These are phyloP conservation scores for Ilyonectria robusta DNA, from an alignment of 2,329 filamentous ascomycete species.

Conservation along the genomic window DNA sequence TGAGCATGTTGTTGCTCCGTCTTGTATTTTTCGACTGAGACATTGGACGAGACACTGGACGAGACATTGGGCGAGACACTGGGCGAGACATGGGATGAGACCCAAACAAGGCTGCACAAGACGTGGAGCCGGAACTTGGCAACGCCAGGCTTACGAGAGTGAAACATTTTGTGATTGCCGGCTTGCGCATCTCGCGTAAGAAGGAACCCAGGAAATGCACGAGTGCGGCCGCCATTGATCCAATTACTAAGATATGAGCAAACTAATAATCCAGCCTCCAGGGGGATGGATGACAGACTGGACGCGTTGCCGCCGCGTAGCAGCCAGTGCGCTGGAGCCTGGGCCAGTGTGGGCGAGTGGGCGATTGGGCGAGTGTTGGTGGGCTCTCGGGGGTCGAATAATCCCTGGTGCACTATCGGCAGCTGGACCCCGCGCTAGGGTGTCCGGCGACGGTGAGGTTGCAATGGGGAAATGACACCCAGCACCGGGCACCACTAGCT, in stretches of 20 bases:
- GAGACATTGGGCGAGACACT: not conserved
- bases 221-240: not conserved
- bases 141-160: not conserved
- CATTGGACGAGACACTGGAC: not conserved
- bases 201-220: no score
- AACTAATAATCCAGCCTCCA: not conserved
- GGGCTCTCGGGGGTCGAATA: not conserved
- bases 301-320: constrained; percentile 7
- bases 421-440: not conserved
- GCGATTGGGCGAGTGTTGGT: not conserved
- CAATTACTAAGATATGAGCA: not conserved
- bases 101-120: not conserved
- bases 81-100: not conserved
- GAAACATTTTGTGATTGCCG: constrained; percentile 1
- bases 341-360: not conserved
- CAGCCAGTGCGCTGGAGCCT: not conserved
- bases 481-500: not conserved
- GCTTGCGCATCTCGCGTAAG: not conserved
- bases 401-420: not conserved
- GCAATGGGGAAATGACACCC: not conserved
- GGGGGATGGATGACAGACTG: no score
- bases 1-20: not conserved
- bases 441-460: constrained; percentile 2
- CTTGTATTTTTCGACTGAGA: not conserved
- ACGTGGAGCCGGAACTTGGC: not conserved